Percentiles rank a stretch among this genome's conserved stretches.
Conservation (phyloP, 805 yeast genomes). For the Metschnikowia picachoensis region DNA sequence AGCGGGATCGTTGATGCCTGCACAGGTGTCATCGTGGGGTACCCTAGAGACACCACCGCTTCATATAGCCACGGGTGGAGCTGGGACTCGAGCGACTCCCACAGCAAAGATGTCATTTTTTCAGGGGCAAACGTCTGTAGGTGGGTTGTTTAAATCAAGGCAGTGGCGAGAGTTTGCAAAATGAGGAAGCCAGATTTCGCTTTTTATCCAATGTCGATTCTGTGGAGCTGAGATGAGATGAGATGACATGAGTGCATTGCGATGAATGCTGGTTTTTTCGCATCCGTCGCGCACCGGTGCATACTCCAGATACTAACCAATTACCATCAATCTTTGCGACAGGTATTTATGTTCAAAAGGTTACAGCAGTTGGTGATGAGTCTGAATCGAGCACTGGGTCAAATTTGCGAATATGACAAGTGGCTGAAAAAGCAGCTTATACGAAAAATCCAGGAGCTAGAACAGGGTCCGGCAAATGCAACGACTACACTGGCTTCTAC, state of each 20-base stretch:
- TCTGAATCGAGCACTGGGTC: constrained; percentile 12
- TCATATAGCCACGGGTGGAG: constrained; percentile 68
- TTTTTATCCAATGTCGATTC: too few species aligned
- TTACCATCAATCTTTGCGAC: too few species aligned
- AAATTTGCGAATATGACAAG: constrained; percentile 38
- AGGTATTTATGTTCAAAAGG: constrained; percentile 24
- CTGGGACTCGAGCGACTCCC: constrained; percentile 53
- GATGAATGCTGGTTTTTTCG: background rate
- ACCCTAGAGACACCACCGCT: constrained; percentile 74
- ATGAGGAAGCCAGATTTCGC: too few species aligned
- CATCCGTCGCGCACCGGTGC: background rate
- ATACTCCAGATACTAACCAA: background rate
- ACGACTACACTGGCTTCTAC: background rate
- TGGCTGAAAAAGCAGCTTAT: constrained; percentile 72
- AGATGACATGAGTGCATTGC: background rate
- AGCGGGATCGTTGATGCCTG: constrained; percentile 94
- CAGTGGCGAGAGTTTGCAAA: too few species aligned
- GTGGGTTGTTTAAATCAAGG: background rate
- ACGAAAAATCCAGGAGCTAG: constrained; percentile 53
- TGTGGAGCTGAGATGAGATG: constrained; percentile 1
- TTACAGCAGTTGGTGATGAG: constrained; percentile 21
- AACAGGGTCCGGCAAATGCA: constrained; percentile 20
- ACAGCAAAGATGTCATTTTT: constrained; percentile 41
- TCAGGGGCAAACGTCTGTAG: background rate
- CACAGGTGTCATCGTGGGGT: constrained; percentile 86